phyloP scores from a whole-genome alignment of 345 rosid species.

The Ceriops tagal region DNA sequence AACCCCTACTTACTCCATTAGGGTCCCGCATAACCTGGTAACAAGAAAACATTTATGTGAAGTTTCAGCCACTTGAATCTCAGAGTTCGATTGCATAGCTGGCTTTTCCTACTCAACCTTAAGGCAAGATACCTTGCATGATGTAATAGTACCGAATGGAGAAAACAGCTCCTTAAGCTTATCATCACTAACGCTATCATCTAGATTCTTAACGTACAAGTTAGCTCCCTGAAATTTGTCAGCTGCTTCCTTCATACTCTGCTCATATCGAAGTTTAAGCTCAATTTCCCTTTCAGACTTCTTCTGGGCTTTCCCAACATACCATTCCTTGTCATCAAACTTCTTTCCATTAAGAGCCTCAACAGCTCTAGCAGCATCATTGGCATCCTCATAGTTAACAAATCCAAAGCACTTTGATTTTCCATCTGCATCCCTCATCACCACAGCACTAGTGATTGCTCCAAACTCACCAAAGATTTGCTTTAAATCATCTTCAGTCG shows the following conservation, averaged over 20 bases:
- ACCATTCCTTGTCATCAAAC: constrained; percentile 85
- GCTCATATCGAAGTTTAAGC: constrained; percentile 64
- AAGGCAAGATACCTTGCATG: constrained; percentile 68
- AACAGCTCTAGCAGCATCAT: constrained; percentile 86
- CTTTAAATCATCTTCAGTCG: constrained; percentile 72
- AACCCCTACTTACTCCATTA: constrained; percentile 69
- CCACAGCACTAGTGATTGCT: constrained; percentile 72
- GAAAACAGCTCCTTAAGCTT: constrained; percentile 81
- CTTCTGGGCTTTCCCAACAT: constrained; percentile 88
- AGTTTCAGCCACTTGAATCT: background rate
- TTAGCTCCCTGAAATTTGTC: constrained; percentile 80
- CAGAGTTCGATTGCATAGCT: background rate
- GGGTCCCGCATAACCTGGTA: constrained; percentile 78
- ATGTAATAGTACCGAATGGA: constrained; percentile 70
- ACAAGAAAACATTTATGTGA: background rate
- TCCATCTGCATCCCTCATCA: constrained; percentile 82
- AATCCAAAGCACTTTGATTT: constrained; percentile 90
- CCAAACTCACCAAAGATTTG: constrained; percentile 76
- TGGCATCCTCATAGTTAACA: constrained; percentile 81
- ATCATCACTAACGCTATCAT: constrained; percentile 76
- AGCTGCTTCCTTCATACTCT: constrained; percentile 75
- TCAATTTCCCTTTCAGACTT: constrained; percentile 81
- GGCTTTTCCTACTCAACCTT: background rate
- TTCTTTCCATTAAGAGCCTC: constrained; percentile 78
- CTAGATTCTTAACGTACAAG: constrained; percentile 81